Conservation (phyloP, 1,284 basidiomycete genomes). For the Ceratobasidium sp. region DNA sequence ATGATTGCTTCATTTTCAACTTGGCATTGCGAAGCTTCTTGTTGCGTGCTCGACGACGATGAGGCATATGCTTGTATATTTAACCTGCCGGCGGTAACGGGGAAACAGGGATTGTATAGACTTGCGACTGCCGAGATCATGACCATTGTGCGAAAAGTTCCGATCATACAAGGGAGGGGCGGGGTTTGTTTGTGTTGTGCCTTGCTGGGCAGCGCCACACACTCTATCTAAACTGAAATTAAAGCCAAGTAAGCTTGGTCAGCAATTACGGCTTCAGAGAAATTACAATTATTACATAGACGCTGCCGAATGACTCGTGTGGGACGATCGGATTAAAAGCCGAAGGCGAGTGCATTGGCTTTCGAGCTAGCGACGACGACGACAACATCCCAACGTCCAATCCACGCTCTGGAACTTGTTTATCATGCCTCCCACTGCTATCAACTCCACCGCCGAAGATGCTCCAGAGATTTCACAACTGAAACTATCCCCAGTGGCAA, state of each 20-base stretch:
- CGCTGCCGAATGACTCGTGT: neutral
- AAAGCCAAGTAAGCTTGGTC: no score
- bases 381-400: neutral
- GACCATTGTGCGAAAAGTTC: neutral
- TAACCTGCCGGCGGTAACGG: no score
- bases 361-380: no score
- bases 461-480: constrained; percentile 21
- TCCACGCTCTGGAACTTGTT: neutral
- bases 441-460: constrained; percentile 25
- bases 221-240: no score
- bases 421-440: constrained; percentile 3
- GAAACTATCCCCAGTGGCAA: constrained; percentile 18
- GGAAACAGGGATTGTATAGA: no score
- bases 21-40: neutral
- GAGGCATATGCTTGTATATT: no score
- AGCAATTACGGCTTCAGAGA: no score
- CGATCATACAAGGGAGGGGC: neutral
- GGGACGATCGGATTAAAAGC: no score
- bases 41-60: neutral
- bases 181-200: no score
- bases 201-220: no score
- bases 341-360: no score
- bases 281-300: neutral
- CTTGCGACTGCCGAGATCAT: no score
- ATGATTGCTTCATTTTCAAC: constrained; percentile 1